Evolutionary conservation across 2,329 filamentous ascomycete genomes (phyloP).

Genomic region (Colletotrichum tofieldiae): DNA sequence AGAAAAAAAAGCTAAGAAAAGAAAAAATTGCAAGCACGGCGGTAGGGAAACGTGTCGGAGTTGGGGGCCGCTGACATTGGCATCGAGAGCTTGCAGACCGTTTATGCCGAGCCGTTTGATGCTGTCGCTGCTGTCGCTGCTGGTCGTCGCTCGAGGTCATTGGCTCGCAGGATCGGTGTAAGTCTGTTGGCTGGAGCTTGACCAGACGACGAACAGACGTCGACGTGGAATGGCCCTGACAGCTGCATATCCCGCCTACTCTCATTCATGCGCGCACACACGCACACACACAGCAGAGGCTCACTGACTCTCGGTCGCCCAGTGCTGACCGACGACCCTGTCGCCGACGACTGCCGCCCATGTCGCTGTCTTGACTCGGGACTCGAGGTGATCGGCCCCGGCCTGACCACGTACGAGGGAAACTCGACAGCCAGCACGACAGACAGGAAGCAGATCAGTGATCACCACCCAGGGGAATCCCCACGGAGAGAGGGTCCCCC

Average conservation of each 20-base stretch:
- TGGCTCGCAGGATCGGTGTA: conserved; percentile 23
- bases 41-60: conserved; percentile 1
- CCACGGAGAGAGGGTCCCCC: neutral
- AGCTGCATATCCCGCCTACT: conserved; percentile 1
- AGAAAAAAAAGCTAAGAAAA: no score
- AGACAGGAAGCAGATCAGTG: no score
- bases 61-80: conserved; percentile 2
- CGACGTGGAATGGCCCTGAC: neutral
- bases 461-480: neutral
- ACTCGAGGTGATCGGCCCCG: neutral
- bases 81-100: conserved; percentile 11
- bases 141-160: neutral
- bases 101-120: conserved; percentile 23
- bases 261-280: conserved; percentile 8
- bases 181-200: conserved; percentile 22
- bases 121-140: neutral
- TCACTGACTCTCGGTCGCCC: conserved; percentile 4
- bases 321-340: neutral
- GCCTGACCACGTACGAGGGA: neutral
- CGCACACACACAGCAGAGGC: conserved; percentile 11
- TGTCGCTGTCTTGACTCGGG: neutral
- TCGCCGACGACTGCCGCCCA: neutral
- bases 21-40: no score
- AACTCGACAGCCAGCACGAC: neutral
- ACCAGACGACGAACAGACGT: neutral